Evolutionary conservation across 371 early-diverging fungal species (phyloP).

Genomic region (Rhizomucor miehei): DNA sequence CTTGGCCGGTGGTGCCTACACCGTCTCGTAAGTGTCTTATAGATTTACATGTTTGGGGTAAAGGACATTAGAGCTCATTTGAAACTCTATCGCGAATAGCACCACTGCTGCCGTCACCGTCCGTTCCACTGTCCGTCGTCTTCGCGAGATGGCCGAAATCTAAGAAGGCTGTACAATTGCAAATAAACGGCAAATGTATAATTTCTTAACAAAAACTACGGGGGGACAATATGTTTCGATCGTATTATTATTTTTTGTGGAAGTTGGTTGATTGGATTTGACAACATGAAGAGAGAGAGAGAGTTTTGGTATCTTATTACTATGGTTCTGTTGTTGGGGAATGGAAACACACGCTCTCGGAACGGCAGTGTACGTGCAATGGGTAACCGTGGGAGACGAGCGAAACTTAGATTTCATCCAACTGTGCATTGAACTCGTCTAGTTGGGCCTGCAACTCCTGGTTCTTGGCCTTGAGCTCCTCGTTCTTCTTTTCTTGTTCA

Average conservation of each 20-base stretch:
- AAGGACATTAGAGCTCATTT: too few relatives aligned
- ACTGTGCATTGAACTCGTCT: conserved; percentile 64
- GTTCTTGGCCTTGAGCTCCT: conserved; percentile 62
- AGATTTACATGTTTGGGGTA: background rate
- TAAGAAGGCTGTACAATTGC: conserved; percentile 44
- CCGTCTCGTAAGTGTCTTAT: conserved; percentile 66
- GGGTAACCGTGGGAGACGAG: background rate
- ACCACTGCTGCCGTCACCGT: conserved; percentile 93
- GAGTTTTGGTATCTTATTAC: too few relatives aligned
- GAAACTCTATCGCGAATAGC: conserved; percentile 24
- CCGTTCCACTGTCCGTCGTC: conserved; percentile 97
- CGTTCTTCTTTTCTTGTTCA: conserved; percentile 60
- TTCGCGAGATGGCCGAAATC: conserved; percentile 93
- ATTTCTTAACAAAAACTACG: background rate
- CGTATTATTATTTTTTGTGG: too few relatives aligned
- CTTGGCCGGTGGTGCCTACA: conserved; percentile 99
- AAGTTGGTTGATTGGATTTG: too few relatives aligned
- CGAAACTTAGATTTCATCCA: conserved; percentile 62
- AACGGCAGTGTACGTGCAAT: too few relatives aligned
- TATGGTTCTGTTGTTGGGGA: too few relatives aligned
- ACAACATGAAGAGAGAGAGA: too few relatives aligned
- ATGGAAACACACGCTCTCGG: too few relatives aligned
- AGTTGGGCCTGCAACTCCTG: conserved; percentile 59
- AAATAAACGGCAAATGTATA: background rate
- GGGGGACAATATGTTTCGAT: too few relatives aligned